Percentiles rank a stretch among this genome's conserved stretches.
Evolutionary conservation across 2,329 filamentous ascomycete species (phyloP).

Genomic region (Nannizzia gypsea): DNA sequence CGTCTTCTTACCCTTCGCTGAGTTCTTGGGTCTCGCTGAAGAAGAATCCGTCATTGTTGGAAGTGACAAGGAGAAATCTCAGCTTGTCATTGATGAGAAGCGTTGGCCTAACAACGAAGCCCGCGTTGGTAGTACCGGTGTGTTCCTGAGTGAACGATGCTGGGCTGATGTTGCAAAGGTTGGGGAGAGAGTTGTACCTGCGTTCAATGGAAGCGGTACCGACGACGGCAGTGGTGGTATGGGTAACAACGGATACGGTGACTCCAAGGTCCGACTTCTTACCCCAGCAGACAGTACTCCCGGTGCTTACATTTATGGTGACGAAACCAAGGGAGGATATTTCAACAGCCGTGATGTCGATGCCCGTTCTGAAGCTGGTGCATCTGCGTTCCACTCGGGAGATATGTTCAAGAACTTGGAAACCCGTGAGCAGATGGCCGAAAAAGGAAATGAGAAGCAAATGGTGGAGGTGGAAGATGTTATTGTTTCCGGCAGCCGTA

Average conservation of each 20-base stretch:
- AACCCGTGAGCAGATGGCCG: conserved; percentile 84
- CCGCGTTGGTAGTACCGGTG: conserved; percentile 76
- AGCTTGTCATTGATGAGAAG: conserved; percentile 82
- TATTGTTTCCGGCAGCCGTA: conserved; percentile 64
- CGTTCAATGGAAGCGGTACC: conserved; percentile 48
- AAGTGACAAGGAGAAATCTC: conserved; percentile 81
- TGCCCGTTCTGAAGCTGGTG: conserved; percentile 78
- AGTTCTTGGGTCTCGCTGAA: conserved; percentile 83
- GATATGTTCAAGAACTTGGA: conserved; percentile 99
- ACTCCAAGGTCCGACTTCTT: conserved; percentile 47
- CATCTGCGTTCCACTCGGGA: conserved; percentile 77
- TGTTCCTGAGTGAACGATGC: conserved; percentile 90
- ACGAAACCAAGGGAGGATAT: conserved; percentile 68
- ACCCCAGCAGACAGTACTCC: conserved; percentile 37
- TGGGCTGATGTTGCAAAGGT: conserved; percentile 84
- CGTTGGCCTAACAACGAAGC: conserved; percentile 90
- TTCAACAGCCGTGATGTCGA: conserved; percentile 73
- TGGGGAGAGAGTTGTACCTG: conserved; percentile 47
- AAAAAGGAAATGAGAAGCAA: conserved; percentile 83
- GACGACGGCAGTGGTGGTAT: conserved; percentile 46
- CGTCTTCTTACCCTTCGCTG: conserved; percentile 86
- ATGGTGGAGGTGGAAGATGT: conserved; percentile 84
- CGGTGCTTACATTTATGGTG: conserved; percentile 52
- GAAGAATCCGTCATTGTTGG: conserved; percentile 76
- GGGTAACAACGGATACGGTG: conserved; percentile 33